Evolutionary conservation across 2,329 filamentous ascomycete genomes (phyloP), one percentile per base, ranked within the genome.

Genomic region (Diaporthe caulivora): DNA sequence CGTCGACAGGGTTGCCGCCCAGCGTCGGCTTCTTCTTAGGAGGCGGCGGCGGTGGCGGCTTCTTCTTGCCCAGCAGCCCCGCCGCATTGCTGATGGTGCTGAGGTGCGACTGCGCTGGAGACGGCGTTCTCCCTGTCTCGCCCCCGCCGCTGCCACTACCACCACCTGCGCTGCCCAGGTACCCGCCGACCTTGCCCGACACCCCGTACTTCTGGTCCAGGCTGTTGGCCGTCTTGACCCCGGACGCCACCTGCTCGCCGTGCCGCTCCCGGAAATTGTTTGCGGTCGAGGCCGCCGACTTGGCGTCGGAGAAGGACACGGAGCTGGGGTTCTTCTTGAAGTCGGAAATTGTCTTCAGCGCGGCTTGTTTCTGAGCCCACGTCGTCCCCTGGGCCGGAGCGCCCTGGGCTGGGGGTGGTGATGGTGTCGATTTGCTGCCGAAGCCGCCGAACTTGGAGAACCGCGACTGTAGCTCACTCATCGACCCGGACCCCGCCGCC

Each of bases 231-330:
- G 86, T 87, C 78, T 86, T 84, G 77, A 87, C 86, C 0, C 92
- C 92, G 8, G 88, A 83, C 1, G 89, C 87, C 8, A 93, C 89
- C 79, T 94, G 91, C 24, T 92, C 92, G 4, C 92, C 90, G 77
- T 94, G 92, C 37, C 92, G 84, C 79, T 94, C 90, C 18, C 91
- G 90, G 80, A 95, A 93, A 78, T 92, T 92, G 76, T 90, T 92
- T 51, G 89, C 88, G 49, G 91, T 93, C 37, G 86, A 85, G 1
- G 89, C 92, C 18, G 91, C 89, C 51, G 86, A 82, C 73, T 85
- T 86, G 11, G 89, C 86, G 78, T 94, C 91, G 6, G 89, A 83
- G 2, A 91, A 76, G 0, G 90, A 91, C 2, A 92, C 89, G 1
- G 88, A 88, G 4, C 89, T 87, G 1, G 91, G 91, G 77, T 93